phyloP scores from a whole-genome alignment of 768 basidiomycete genomes.

The Bullera alba region DNA sequence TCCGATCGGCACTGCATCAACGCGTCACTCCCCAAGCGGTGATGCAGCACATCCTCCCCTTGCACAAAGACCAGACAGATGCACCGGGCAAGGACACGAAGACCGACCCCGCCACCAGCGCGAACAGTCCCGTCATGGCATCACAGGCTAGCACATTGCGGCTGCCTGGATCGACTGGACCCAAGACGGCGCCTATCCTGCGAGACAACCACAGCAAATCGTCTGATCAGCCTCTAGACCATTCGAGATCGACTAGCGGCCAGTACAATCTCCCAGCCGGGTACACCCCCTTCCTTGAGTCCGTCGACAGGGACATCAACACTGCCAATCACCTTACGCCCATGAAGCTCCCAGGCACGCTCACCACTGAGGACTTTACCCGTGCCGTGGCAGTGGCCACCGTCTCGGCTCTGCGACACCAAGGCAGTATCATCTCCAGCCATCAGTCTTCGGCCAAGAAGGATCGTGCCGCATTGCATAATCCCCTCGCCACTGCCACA shows the following conservation, averaged over 20 bases:
- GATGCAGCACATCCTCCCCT: constrained; percentile 40
- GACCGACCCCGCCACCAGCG: not conserved
- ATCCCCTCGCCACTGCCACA: not conserved
- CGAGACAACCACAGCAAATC: not conserved
- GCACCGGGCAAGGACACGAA: too few species aligned
- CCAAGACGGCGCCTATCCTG: not conserved
- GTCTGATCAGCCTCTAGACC: not conserved
- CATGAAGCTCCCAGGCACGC: constrained; percentile 54
- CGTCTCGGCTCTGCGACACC: constrained; percentile 75
- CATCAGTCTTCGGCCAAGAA: constrained; percentile 25
- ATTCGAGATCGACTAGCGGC: constrained; percentile 1
- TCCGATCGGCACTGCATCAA: constrained; percentile 41
- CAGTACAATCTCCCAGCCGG: constrained; percentile 46
- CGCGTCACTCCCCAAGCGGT: constrained; percentile 45
- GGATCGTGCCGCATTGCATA: not conserved
- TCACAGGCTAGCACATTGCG: not conserved
- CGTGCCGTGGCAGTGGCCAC: constrained; percentile 90
- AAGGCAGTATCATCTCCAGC: constrained; percentile 50
- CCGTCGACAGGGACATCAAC: constrained; percentile 24
- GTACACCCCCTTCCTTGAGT: constrained; percentile 41
- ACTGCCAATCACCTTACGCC: constrained; percentile 24
- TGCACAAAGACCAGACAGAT: constrained; percentile 33
- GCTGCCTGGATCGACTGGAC: not conserved
- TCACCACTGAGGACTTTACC: constrained; percentile 84
- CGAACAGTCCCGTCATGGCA: constrained; percentile 1